Conservation (phyloP, 2,329 filamentous ascomycete species). For the Apiospora hydei region DNA sequence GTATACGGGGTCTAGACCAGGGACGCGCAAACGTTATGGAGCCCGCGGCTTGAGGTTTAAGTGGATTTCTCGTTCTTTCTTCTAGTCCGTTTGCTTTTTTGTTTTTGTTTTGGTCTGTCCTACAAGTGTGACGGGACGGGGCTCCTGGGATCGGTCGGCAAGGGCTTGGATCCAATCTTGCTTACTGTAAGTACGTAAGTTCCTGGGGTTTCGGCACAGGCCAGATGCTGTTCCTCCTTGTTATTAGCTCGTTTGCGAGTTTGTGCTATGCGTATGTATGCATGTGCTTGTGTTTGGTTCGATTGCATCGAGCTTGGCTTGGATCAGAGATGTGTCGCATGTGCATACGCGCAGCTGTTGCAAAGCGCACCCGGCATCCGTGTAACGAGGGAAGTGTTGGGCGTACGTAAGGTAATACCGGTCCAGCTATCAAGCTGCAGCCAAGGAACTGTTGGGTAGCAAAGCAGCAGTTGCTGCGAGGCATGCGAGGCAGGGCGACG, state of each 20-base stretch:
- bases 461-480: not conserved
- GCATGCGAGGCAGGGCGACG: not conserved
- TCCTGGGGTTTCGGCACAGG: not conserved
- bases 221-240: not conserved
- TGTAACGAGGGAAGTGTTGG: not conserved
- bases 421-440: not conserved
- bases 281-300: not conserved
- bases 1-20: not conserved
- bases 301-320: not conserved
- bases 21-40: not conserved
- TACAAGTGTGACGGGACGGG: not conserved
- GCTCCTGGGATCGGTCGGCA: not conserved
- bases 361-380: not conserved
- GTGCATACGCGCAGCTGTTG: conserved; percentile 5
- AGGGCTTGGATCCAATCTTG: not conserved
- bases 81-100: not conserved
- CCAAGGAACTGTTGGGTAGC: conserved; percentile 5
- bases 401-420: not conserved
- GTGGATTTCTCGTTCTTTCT: not conserved
- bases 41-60: not conserved
- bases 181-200: conserved; percentile 15
- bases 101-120: not conserved
- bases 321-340: conserved; percentile 1
- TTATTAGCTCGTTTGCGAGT: conserved; percentile 6
- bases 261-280: not conserved